Conservation (phyloP, 345 rosid genomes). For the Reutealis trisperma region DNA sequence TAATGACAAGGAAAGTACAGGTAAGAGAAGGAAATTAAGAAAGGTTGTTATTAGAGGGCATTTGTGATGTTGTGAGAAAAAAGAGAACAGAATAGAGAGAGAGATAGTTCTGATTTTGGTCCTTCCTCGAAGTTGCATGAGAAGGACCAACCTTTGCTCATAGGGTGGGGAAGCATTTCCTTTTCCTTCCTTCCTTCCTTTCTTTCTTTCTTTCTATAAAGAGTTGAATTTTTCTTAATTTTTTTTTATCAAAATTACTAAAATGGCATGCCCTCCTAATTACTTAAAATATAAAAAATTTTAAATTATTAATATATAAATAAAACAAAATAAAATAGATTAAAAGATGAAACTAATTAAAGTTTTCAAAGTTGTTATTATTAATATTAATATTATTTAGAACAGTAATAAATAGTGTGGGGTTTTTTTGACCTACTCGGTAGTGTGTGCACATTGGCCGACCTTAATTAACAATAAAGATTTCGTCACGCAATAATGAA, state of each 20-base stretch:
- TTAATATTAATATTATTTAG: neutral
- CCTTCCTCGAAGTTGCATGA: constrained; percentile 57
- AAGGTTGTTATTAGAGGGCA: constrained; percentile 4
- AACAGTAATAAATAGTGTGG: neutral
- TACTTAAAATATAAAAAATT: too few species aligned
- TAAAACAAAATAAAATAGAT: too few species aligned
- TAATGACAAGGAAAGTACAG: constrained; percentile 39
- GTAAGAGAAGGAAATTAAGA: constrained; percentile 10
- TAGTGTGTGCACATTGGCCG: neutral
- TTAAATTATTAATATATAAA: too few species aligned
- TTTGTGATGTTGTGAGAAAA: constrained; percentile 11
- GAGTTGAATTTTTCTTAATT: neutral
- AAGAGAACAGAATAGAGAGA: neutral
- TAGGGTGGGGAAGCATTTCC: neutral
- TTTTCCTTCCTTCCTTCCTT: too few species aligned
- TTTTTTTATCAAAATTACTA: neutral
- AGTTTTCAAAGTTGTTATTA: too few species aligned
- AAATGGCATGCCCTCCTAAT: neutral
- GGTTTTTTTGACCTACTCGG: neutral
- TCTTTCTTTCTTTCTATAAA: too few species aligned
- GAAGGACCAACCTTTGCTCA: constrained; percentile 25
- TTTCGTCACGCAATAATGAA: neutral
- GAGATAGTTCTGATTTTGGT: neutral
- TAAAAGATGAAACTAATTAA: neutral
- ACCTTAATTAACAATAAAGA: neutral